phyloP scores from a whole-genome alignment of 2,329 filamentous ascomycete species.

The Lecanicillium sp. region DNA sequence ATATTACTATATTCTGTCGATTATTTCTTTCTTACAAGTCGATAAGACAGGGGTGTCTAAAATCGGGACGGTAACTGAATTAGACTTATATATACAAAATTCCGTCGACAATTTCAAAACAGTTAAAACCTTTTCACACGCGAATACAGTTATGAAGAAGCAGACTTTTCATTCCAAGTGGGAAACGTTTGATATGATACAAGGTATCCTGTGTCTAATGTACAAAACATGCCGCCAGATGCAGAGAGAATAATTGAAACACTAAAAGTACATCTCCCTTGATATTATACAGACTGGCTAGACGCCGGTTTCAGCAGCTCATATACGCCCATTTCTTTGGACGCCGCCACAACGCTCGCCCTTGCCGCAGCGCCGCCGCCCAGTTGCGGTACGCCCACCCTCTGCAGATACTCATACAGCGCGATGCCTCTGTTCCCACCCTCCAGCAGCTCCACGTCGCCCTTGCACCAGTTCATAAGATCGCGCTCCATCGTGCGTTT shows the following conservation, averaged over 20 bases:
- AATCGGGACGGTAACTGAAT: no score
- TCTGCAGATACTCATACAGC: slow-evolving; percentile 38
- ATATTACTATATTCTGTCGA: not conserved
- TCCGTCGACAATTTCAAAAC: no score
- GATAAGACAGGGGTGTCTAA: no score
- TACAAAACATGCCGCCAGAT: not conserved
- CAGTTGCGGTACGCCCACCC: slow-evolving; percentile 29
- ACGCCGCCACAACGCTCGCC: slow-evolving; percentile 26
- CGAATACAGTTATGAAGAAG: no score
- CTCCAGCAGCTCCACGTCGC: slow-evolving; percentile 31
- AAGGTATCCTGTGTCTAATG: not conserved
- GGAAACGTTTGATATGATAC: slow-evolving; percentile 1
- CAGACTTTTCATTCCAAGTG: not conserved
- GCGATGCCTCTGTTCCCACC: slow-evolving; percentile 31
- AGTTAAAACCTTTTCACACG: no score
- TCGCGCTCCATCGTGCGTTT: slow-evolving; percentile 38
- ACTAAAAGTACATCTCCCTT: not conserved
- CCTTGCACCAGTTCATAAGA: slow-evolving; percentile 24
- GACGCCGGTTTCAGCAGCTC: slow-evolving; percentile 23
- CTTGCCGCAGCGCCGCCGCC: slow-evolving; percentile 20
- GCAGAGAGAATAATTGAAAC: no score
- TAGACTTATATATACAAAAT: no score
- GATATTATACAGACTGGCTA: not conserved
- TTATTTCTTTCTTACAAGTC: slow-evolving; percentile 1
- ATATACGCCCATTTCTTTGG: slow-evolving; percentile 39